These are phyloP conservation scores for Eimeria necatrix DNA, from an alignment of 169 alveolate species.

Conservation along the genomic window DNA sequence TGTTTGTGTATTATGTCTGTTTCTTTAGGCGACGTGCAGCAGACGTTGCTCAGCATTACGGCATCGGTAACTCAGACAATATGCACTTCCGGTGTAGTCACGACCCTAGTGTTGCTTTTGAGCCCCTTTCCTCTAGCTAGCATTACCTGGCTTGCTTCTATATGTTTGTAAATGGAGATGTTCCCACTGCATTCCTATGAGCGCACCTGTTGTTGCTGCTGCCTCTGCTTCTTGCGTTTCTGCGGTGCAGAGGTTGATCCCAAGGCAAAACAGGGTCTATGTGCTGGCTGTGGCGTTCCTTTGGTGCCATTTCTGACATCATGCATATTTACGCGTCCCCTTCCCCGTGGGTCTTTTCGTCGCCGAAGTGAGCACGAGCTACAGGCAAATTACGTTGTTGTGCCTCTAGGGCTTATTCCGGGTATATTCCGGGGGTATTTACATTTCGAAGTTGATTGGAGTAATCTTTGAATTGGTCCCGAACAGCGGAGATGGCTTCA, in stretches of 20 bases:
- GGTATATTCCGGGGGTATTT: too few species aligned
- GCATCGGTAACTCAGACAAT: not conserved
- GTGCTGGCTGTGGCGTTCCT: slow-evolving; percentile 48
- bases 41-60: not conserved
- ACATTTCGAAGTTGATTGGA: too few species aligned
- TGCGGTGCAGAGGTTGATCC: slow-evolving; percentile 4
- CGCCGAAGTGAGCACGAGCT: not conserved
- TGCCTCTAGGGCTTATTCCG: too few species aligned
- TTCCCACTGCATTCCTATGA: not conserved
- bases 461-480: too few species aligned
- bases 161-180: not conserved
- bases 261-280: not conserved
- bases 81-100: not conserved
- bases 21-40: slow-evolving; percentile 44
- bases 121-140: too few species aligned
- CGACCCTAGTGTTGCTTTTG: too few species aligned
- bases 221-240: not conserved
- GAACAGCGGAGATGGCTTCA: too few species aligned
- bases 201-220: not conserved
- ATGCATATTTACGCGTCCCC: not conserved
- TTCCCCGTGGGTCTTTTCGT: not conserved
- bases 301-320: slow-evolving; percentile 1
- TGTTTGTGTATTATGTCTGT: not conserved
- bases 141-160: not conserved
- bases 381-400: too few species aligned